A percentile compares a stretch with the other conserved stretches of the same genome.
Conservation (phyloP, 768 basidiomycete genomes). For the Daedaleopsis sinensis region DNA sequence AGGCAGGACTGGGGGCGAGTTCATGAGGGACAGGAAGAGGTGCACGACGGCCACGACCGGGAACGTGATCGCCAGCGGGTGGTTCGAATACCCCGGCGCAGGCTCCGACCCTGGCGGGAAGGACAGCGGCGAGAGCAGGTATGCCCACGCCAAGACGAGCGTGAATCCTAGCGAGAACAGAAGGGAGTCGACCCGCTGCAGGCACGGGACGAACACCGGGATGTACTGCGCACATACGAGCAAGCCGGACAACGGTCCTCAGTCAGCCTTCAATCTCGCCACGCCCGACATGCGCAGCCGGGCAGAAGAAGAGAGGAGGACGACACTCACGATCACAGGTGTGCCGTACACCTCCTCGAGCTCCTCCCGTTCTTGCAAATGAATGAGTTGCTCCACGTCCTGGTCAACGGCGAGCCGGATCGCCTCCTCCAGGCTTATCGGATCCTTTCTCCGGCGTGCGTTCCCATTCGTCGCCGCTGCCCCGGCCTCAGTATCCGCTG, state of each 20-base stretch:
- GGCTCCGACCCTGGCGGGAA: conserved; percentile 13
- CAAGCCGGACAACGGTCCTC: too few species aligned
- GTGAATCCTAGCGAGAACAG: conserved; percentile 70
- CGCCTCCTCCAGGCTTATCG: conserved; percentile 27
- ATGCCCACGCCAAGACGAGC: conserved; percentile 61
- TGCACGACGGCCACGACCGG: conserved; percentile 41
- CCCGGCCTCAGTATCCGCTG: neutral
- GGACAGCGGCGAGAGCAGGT: conserved; percentile 57
- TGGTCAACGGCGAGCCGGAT: conserved; percentile 52
- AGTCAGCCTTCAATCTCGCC: neutral
- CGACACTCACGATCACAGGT: conserved; percentile 71
- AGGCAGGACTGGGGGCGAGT: conserved; percentile 69
- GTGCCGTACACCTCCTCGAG: conserved; percentile 79
- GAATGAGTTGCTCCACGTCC: conserved; percentile 67
- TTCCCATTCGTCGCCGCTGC: neutral
- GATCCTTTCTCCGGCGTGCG: conserved; percentile 3
- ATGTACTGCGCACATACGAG: conserved; percentile 51
- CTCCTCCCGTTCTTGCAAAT: conserved; percentile 69
- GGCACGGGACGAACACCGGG: conserved; percentile 75
- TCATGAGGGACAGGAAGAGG: conserved; percentile 58
- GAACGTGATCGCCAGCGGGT: conserved; percentile 33
- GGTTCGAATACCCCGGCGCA: conserved; percentile 24
- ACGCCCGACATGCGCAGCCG: neutral
- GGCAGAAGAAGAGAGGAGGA: neutral
- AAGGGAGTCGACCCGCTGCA: conserved; percentile 77